Percentiles rank a stretch among this genome's conserved stretches.
Evolutionary conservation across 345 rosid species (phyloP).

Genomic region (Eucalyptus curtisii): DNA sequence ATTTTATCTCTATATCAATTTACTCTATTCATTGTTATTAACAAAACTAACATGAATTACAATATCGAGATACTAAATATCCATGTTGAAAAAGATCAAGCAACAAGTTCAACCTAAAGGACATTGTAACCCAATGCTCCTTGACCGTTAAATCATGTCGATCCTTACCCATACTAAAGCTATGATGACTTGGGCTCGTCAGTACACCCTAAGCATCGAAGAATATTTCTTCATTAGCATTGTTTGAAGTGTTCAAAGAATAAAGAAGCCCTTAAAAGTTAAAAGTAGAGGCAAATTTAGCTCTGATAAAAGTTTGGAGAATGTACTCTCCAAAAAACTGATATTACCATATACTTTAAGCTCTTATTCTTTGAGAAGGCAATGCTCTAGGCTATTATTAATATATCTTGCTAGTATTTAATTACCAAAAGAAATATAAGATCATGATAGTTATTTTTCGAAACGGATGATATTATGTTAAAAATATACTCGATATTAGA

Average conservation of each 20-base stretch:
- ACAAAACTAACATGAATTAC: not conserved
- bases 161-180: not conserved
- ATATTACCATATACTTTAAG: not conserved
- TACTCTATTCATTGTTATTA: not conserved
- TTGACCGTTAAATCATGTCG: not conserved
- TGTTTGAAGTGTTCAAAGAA: not conserved
- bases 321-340: not conserved
- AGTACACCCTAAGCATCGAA: not conserved
- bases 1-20: not conserved
- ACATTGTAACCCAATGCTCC: not conserved
- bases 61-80: not conserved
- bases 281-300: not conserved
- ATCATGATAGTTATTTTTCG: not conserved
- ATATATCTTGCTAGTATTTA: not conserved
- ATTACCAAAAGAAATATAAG: not conserved
- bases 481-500: not conserved
- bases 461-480: not conserved
- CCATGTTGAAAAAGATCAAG: not conserved
- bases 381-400: not conserved
- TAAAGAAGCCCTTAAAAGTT: not conserved
- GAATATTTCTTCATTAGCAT: not conserved
- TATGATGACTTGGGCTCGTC: not conserved
- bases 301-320: not conserved
- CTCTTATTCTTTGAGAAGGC: not conserved
- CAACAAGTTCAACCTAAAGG: not conserved